Percentiles rank a stretch among this genome's conserved stretches.
phyloP scores from a whole-genome alignment of 1,139 yeast genomes.

The Meyerozyma elateridarum region DNA sequence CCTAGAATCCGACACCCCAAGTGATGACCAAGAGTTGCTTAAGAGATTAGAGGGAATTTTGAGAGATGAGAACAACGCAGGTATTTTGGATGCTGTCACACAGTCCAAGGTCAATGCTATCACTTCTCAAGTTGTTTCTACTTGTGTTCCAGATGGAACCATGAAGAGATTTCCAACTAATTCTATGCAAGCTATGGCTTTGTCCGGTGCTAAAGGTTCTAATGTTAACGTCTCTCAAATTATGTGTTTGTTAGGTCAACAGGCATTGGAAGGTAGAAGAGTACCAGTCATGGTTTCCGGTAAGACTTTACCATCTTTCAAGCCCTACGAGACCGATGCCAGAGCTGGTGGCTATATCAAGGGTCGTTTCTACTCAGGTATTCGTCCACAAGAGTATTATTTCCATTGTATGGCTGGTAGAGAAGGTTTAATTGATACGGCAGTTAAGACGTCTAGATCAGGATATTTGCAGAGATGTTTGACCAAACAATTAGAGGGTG shows the following conservation, averaged over 20 bases:
- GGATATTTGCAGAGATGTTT: slow-evolving; percentile 98
- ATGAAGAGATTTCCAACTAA: slow-evolving; percentile 94
- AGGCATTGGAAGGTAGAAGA: slow-evolving; percentile 98
- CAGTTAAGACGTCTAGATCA: slow-evolving; percentile 97
- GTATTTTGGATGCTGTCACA: slow-evolving; percentile 92
- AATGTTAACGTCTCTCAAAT: slow-evolving; percentile 97
- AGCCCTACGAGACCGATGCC: slow-evolving; percentile 94
- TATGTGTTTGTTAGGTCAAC: slow-evolving; percentile 99
- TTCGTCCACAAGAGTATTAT: slow-evolving; percentile 98
- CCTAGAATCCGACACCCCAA: slow-evolving; percentile 52
- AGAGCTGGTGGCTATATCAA: slow-evolving; percentile 98
- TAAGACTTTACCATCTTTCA: slow-evolving; percentile 93
- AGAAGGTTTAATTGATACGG: slow-evolving; percentile 99
- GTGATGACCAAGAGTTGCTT: slow-evolving; percentile 70
- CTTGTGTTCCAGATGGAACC: slow-evolving; percentile 95
- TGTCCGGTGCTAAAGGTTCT: slow-evolving; percentile 99
- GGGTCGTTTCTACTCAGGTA: slow-evolving; percentile 96
- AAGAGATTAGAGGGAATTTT: slow-evolving; percentile 90
- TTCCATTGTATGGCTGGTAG: slow-evolving; percentile 99
- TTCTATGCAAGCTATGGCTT: slow-evolving; percentile 98
- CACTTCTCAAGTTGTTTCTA: slow-evolving; percentile 87
- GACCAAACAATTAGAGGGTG: slow-evolving; percentile 97
- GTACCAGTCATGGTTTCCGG: slow-evolving; percentile 99
- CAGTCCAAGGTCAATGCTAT: slow-evolving; percentile 90
- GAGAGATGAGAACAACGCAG: slow-evolving; percentile 89